Evolutionary conservation across 2,329 filamentous ascomycete genomes (phyloP).

Genomic region (Stagonosporopsis rhizophila): DNA sequence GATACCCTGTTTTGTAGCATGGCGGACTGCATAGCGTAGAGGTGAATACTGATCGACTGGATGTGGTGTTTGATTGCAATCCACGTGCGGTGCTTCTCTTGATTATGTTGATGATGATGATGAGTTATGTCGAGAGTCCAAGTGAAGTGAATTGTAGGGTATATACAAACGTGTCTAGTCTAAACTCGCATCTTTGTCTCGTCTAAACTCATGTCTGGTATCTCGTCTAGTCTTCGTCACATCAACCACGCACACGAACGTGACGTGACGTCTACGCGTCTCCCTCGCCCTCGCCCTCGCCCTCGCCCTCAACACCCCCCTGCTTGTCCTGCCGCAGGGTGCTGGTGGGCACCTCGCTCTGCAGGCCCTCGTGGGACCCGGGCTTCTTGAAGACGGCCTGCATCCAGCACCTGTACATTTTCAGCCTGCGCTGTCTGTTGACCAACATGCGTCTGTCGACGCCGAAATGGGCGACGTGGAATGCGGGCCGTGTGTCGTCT

Average conservation of each 20-base stretch:
- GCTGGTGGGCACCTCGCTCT: slow-evolving; percentile 44
- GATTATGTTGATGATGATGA: too few relatives aligned
- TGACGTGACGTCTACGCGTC: neutral
- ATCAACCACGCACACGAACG: too few relatives aligned
- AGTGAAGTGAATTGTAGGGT: neutral
- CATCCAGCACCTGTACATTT: slow-evolving; percentile 99
- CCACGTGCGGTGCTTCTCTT: too few relatives aligned
- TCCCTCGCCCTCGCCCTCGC: neutral
- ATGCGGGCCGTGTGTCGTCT: slow-evolving; percentile 31
- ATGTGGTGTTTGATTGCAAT: too few relatives aligned
- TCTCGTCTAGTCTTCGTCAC: neutral
- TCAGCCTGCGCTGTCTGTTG: slow-evolving; percentile 86
- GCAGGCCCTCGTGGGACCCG: slow-evolving; percentile 20
- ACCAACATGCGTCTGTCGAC: slow-evolving; percentile 89
- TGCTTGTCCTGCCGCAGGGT: slow-evolving; percentile 40
- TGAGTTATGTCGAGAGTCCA: too few relatives aligned
- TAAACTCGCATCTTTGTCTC: neutral
- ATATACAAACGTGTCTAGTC: slow-evolving; percentile 2
- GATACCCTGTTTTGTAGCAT: too few relatives aligned
- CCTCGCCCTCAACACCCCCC: slow-evolving; percentile 11
- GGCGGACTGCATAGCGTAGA: too few relatives aligned
- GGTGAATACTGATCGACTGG: too few relatives aligned
- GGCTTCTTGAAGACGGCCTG: slow-evolving; percentile 80
- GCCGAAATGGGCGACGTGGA: slow-evolving; percentile 79
- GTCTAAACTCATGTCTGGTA: too few relatives aligned